Conservation (phyloP, 306 rosid species). For the Morella rubra region DNA sequence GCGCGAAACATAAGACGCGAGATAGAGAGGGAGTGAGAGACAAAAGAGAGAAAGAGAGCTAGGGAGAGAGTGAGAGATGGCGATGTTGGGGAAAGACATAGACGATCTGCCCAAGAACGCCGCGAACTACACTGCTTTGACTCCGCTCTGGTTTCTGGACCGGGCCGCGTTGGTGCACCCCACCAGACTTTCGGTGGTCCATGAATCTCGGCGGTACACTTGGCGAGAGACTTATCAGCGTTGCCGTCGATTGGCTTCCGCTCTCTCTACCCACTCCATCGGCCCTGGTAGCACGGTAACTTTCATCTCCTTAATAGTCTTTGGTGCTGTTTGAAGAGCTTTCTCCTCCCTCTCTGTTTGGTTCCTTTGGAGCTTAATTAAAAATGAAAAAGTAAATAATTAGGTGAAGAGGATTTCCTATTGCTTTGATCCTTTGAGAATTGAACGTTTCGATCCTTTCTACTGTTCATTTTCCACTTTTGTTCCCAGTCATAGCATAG, state of each 20-base stretch:
- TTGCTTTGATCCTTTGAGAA: no score
- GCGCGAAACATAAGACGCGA: neutral
- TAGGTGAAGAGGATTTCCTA: no score
- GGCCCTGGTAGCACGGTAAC: constrained; percentile 68
- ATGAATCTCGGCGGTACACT: constrained; percentile 74
- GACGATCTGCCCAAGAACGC: constrained; percentile 85
- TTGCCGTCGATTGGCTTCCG: constrained; percentile 84
- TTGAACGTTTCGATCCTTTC: no score
- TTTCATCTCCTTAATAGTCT: no score
- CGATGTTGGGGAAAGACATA: constrained; percentile 52
- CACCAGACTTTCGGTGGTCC: constrained; percentile 60
- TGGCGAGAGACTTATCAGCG: constrained; percentile 84
- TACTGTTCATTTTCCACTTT: no score
- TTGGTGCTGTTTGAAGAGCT: neutral
- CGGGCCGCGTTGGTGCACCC: constrained; percentile 87
- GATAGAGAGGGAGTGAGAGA: neutral
- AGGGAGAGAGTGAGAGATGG: constrained; percentile 4
- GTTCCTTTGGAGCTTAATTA: neutral
- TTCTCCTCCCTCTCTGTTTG: neutral
- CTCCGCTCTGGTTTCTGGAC: constrained; percentile 86
- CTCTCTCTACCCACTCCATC: constrained; percentile 59
- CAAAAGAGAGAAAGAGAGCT: no score
- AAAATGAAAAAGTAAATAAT: neutral
- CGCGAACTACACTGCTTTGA: constrained; percentile 78
- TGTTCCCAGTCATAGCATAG: no score